A percentile compares a stretch with the other conserved stretches of the same genome.
Evolutionary conservation across 1,284 basidiomycete species (phyloP).

Genomic region (Leccinum pachyderme): DNA sequence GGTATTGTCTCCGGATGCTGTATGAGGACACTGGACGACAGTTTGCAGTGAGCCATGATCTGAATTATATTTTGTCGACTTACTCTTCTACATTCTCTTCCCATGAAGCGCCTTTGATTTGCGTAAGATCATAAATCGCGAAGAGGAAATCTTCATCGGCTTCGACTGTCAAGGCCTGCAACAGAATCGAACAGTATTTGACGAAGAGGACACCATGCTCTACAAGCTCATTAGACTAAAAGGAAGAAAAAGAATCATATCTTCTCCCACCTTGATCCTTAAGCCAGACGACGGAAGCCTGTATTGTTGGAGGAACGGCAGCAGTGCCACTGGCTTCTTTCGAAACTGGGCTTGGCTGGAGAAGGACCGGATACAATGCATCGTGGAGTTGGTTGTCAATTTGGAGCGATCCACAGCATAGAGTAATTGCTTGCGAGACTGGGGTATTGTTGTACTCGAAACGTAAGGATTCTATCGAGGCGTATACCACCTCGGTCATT

Average conservation of each 20-base stretch:
- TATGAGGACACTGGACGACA: conserved; percentile 65
- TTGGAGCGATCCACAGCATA: conserved; percentile 90
- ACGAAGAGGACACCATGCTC: conserved; percentile 96
- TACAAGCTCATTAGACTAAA: conserved; percentile 31
- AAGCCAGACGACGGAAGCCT: conserved; percentile 84
- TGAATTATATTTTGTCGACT: conserved; percentile 28
- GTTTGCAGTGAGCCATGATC: conserved; percentile 7
- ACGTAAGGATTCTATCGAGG: conserved; percentile 78
- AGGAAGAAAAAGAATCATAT: neutral
- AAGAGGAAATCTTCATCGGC: conserved; percentile 97
- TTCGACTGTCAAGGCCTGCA: conserved; percentile 95
- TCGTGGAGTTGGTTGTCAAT: conserved; percentile 99
- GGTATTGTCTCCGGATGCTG: conserved; percentile 74
- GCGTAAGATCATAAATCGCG: conserved; percentile 88
- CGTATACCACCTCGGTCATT: conserved; percentile 89
- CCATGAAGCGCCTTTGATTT: conserved; percentile 90
- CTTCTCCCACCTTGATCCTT: conserved; percentile 81
- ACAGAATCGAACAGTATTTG: conserved; percentile 93
- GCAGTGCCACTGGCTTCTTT: conserved; percentile 80
- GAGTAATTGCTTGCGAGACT: conserved; percentile 76
- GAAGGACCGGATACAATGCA: conserved; percentile 91
- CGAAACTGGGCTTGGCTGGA: conserved; percentile 92
- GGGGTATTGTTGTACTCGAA: conserved; percentile 86
- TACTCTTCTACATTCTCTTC: conserved; percentile 76
- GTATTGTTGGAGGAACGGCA: conserved; percentile 83